Conservation (phyloP, 2,329 filamentous ascomycete species). For the Blastomyces silverae region DNA sequence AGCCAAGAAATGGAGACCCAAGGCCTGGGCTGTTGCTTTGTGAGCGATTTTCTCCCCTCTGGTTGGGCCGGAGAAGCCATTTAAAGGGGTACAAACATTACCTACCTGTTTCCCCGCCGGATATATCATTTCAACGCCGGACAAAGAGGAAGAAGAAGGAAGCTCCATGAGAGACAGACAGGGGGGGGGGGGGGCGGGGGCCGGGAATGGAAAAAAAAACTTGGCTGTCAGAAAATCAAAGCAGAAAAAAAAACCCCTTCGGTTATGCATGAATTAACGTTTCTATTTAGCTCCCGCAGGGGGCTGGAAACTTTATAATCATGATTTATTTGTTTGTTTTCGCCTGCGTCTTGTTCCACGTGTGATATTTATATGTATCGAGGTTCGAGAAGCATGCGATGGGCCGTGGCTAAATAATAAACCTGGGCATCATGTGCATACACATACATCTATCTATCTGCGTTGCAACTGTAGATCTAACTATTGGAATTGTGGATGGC, state of each 20-base stretch:
- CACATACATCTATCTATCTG: too few relatives aligned
- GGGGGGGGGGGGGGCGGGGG: too few relatives aligned
- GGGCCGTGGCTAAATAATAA: not conserved
- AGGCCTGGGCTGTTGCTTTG: not conserved
- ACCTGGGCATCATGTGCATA: not conserved
- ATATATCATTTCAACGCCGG: not conserved
- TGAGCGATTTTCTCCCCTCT: not conserved
- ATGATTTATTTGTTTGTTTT: not conserved
- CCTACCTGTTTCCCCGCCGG: not conserved
- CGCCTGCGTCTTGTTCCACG: not conserved
- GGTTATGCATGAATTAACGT: not conserved
- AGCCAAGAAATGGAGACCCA: not conserved
- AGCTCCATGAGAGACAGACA: not conserved
- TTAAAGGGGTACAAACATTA: not conserved
- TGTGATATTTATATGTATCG: not conserved
- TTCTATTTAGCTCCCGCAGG: not conserved
- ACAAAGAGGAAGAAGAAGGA: not conserved
- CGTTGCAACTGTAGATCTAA: not conserved
- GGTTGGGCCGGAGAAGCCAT: not conserved
- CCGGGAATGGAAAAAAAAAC: too few relatives aligned
- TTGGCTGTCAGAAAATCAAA: too few relatives aligned
- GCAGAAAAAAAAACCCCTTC: not conserved
- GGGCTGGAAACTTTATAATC: not conserved
- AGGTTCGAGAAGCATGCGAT: not conserved
- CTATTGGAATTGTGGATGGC: not conserved